These are phyloP conservation scores for Wallacemonas sp. DNA, from an alignment of 208 protist genomes.

Conservation along the genomic window DNA sequence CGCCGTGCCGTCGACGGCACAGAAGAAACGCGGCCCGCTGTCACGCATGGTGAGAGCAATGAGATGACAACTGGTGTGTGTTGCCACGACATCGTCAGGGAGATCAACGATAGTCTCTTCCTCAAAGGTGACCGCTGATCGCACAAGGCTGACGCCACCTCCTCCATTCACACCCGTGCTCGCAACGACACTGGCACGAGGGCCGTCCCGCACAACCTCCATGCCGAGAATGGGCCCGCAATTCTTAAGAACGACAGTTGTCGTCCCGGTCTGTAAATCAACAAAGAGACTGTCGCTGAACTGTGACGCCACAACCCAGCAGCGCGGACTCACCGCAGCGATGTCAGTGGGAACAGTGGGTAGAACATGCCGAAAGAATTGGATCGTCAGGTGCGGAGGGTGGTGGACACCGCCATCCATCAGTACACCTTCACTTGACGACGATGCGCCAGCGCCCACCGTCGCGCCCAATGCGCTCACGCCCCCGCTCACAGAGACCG, in stretches of 20 bases:
- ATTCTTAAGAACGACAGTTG: constrained; percentile 45
- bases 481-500: not conserved
- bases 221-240: constrained; percentile 78
- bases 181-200: constrained; percentile 55
- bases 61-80: constrained; percentile 19
- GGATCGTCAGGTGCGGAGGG: constrained; percentile 17
- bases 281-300: constrained; percentile 53
- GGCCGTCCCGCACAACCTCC: constrained; percentile 37
- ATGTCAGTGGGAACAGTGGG: constrained; percentile 27
- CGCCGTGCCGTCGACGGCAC: not conserved
- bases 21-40: constrained; percentile 22
- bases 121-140: constrained; percentile 53
- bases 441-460: not conserved
- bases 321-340: constrained; percentile 12
- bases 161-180: constrained; percentile 55
- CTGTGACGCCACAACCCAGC: constrained; percentile 56
- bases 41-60: constrained; percentile 32
- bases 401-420: not conserved
- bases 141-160: constrained; percentile 68
- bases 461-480: not conserved
- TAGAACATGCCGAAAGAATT: constrained; percentile 18
- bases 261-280: constrained; percentile 27
- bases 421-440: not conserved
- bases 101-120: constrained; percentile 17
- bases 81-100: constrained; percentile 15